These are phyloP conservation scores for Irpex sp. DNA, from an alignment of 1,284 basidiomycete species.

Conservation along the genomic window DNA sequence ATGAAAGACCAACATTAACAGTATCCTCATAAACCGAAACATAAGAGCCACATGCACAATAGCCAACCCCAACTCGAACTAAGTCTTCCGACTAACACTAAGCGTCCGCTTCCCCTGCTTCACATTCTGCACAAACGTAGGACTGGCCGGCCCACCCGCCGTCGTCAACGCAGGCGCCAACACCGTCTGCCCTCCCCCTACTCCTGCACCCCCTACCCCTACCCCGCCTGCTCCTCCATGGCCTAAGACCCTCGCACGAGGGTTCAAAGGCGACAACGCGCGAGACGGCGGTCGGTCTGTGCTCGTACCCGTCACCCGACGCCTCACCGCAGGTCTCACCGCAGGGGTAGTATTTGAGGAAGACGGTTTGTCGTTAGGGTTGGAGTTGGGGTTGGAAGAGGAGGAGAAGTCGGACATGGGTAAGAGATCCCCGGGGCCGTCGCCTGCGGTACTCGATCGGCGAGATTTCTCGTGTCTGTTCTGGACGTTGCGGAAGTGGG, in stretches of 20 bases:
- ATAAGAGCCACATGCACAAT: no score
- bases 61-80: background rate
- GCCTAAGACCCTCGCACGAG: conserved; percentile 42
- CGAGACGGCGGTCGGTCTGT: conserved; percentile 28
- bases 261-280: conserved; percentile 69
- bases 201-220: no score
- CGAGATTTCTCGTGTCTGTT: conserved; percentile 84
- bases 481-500: conserved; percentile 84
- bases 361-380: conserved; percentile 3
- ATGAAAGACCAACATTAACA: background rate
- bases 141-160: conserved; percentile 22
- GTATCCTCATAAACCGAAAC: background rate
- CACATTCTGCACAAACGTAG: conserved; percentile 38
- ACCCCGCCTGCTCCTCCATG: background rate
- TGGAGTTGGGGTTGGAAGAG: no score
- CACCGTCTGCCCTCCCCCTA: conserved; percentile 35
- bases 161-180: conserved; percentile 29
- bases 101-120: conserved; percentile 44
- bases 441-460: conserved; percentile 40
- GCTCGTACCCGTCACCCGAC: conserved; percentile 51
- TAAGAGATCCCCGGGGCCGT: conserved; percentile 39
- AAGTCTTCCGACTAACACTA: conserved; percentile 41
- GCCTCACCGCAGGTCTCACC: conserved; percentile 44
- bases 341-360: conserved; percentile 2
- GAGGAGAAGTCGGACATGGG: conserved; percentile 11